Evolutionary conservation across 352 stramenopile genomes (phyloP), one percentile per base, ranked within the genome.

Genomic region (Globisporangium lucens): DNA sequence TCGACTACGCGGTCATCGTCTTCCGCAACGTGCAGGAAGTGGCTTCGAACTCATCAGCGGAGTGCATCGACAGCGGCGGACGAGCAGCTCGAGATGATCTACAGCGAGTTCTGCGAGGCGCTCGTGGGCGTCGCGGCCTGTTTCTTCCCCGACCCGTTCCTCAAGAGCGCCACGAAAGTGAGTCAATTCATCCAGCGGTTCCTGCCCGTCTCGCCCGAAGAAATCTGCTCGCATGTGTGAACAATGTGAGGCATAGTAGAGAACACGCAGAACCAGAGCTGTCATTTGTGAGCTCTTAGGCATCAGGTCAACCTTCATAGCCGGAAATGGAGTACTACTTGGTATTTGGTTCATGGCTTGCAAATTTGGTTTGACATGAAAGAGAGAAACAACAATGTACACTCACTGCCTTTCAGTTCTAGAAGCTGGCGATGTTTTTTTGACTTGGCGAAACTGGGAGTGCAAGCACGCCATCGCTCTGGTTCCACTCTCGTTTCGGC

Each of bases 151-250:
- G 78, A 91, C 38, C 85, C 85, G 62, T 93, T 91, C 55, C 61
- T 88, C 8, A 76, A 73, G 33, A 76, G 70, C 30, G 76, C 78
- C 15, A 79, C 80, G 17, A 87, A 87, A 33, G 63, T 89, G 22
- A 77, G 75, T n/a, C 81, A 91, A 61, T 91, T 91, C 65, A 75
- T 91, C n/a, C 80, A 80, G 30, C 78, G 83, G 20, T 90, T 85
- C 53, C 65, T 91, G 57, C 83, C 83, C 12, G 70, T 91, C 2
- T 85, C 79, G 15, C 83, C 83, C 1, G 83, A 89, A 13, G 83
- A 91, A 22, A 70, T 72, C 10, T 73, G 79, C 13, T 79, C 87
- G 33, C 78, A 83, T 41, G 67, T 61, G 30, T 61, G 20, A 61
- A n/a, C 7, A 27, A 27, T 13, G 46, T 24, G 20, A 53, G 20